Conservation (phyloP, 306 rosid genomes). For the Echinosophora koreensis region DNA sequence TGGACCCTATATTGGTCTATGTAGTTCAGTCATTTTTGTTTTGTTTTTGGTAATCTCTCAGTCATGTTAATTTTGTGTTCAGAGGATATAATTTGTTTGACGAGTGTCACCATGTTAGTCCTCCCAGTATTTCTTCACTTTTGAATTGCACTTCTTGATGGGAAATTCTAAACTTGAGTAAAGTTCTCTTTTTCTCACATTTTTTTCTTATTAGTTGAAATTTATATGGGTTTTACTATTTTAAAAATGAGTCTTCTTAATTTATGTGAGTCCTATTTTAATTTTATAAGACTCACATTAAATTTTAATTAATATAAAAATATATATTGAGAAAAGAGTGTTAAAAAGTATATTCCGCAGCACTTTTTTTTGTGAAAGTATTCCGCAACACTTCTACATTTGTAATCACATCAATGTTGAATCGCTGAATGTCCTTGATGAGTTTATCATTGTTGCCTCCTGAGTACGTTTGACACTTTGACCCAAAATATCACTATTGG, state of each 20-base stretch:
- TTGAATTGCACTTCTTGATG: slow-evolving; percentile 19
- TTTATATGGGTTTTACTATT: too few relatives aligned
- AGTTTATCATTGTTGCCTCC: slow-evolving; percentile 2
- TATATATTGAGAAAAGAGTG: too few relatives aligned
- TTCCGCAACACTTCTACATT: too few relatives aligned
- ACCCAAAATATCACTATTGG: not conserved
- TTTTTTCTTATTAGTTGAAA: too few relatives aligned
- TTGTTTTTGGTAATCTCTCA: slow-evolving; percentile 39
- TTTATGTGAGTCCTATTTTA: too few relatives aligned
- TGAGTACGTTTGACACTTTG: not conserved
- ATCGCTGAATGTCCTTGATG: not conserved
- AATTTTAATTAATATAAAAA: too few relatives aligned
- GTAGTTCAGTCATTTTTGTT: slow-evolving; percentile 47
- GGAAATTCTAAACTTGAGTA: slow-evolving; percentile 18
- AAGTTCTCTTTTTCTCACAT: too few relatives aligned
- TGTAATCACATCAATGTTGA: too few relatives aligned
- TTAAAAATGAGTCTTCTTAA: too few relatives aligned
- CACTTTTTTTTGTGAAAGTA: too few relatives aligned
- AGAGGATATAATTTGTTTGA: slow-evolving; percentile 42
- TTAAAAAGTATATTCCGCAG: too few relatives aligned
- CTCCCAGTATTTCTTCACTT: not conserved
- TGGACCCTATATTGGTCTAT: slow-evolving; percentile 48
- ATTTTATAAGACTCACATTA: too few relatives aligned
- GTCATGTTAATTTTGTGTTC: slow-evolving; percentile 36
- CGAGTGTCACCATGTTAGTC: slow-evolving; percentile 47